phyloP scores from a whole-genome alignment of 257 asterid genomes.

The Solanum etuberosum region DNA sequence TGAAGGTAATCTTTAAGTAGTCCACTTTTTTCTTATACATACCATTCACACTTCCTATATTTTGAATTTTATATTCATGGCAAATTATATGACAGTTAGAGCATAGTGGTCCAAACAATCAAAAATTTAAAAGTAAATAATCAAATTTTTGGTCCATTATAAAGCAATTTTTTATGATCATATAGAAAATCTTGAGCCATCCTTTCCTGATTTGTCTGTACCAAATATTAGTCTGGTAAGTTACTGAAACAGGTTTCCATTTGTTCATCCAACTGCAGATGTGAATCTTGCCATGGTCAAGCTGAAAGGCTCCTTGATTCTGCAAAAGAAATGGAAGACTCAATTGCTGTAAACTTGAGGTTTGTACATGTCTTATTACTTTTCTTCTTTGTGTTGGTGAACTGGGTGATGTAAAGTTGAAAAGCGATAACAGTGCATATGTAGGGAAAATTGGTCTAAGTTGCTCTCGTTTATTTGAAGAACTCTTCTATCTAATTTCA shows the following conservation, averaged over 20 bases:
- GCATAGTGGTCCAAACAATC: not conserved
- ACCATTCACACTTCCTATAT: not conserved
- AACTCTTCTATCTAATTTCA: not conserved
- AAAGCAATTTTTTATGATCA: not conserved
- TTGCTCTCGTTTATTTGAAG: not conserved
- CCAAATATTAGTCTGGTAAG: not conserved
- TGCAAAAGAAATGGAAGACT: conserved; percentile 99
- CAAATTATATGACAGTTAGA: not conserved
- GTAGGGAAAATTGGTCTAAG: not conserved
- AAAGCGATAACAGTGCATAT: not conserved
- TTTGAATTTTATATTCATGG: not conserved
- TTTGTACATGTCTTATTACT: conserved; percentile 12
- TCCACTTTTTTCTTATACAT: not conserved
- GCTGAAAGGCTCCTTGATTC: conserved; percentile 99
- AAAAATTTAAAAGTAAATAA: not conserved
- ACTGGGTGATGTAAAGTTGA: not conserved
- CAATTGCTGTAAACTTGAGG: conserved; percentile 97
- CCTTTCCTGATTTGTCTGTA: not conserved
- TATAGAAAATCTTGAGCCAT: not conserved
- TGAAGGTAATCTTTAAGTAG: not conserved
- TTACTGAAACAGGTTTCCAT: not conserved
- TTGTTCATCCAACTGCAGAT: conserved; percentile 35
- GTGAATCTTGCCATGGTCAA: conserved; percentile 99
- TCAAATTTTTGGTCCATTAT: not conserved
- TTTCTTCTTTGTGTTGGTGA: not conserved